Evolutionary conservation across 352 stramenopile species (phyloP).

Genomic region (Peronospora tabacina): DNA sequence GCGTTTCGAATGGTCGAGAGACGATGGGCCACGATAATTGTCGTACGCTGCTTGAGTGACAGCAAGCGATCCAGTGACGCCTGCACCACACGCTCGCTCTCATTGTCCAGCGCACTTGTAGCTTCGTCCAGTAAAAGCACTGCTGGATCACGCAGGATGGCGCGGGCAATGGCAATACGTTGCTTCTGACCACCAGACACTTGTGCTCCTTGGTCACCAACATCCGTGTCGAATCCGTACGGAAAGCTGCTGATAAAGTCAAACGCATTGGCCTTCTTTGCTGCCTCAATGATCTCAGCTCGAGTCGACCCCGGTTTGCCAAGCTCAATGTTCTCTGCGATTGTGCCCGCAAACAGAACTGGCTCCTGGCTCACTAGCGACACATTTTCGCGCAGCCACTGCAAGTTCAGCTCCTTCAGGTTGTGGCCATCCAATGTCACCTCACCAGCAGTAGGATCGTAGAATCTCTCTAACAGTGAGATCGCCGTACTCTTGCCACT

Average conservation of each 20-base stretch:
- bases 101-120: slow-evolving; percentile 31
- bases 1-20: slow-evolving; percentile 33
- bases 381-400: slow-evolving; percentile 30
- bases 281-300: slow-evolving; percentile 30
- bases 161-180: slow-evolving; percentile 30
- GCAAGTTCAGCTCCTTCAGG: slow-evolving; percentile 29
- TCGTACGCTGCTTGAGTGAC: slow-evolving; percentile 29
- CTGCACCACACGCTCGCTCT: slow-evolving; percentile 32
- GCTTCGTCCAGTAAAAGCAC: slow-evolving; percentile 31
- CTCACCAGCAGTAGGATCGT: slow-evolving; percentile 26
- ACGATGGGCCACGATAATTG: slow-evolving; percentile 31
- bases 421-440: slow-evolving; percentile 26
- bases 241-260: slow-evolving; percentile 34
- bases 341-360: slow-evolving; percentile 31
- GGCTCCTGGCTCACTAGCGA: slow-evolving; percentile 34
- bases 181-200: slow-evolving; percentile 35
- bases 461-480: slow-evolving; percentile 30
- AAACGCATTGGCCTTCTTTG: slow-evolving; percentile 32
- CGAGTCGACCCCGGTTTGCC: slow-evolving; percentile 28
- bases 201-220: slow-evolving; percentile 28
- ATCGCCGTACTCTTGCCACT: slow-evolving; percentile 35
- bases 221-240: slow-evolving; percentile 29
- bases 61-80: slow-evolving; percentile 29
- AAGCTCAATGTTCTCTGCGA: slow-evolving; percentile 32
- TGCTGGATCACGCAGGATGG: slow-evolving; percentile 27